Evolutionary conservation across 2,329 filamentous ascomycete genomes (phyloP), one percentile per base, ranked within the genome.

Genomic region (Chaetomiaceae sp.): DNA sequence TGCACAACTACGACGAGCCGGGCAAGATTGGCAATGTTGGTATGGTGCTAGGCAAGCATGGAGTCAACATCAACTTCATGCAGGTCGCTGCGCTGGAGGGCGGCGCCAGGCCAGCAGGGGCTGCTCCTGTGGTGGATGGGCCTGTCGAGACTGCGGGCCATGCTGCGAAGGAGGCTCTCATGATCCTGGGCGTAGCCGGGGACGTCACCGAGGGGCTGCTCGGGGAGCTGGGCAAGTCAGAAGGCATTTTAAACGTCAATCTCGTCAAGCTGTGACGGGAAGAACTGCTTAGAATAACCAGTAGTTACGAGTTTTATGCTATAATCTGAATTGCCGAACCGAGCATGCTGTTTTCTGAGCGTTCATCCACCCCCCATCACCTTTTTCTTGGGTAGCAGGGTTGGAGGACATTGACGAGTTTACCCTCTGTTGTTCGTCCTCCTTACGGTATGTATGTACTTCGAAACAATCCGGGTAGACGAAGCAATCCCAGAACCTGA

Each of bases 21-120:
- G 89, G 89, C 10, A 91, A 90, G 74, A 92, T 94, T 66, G 89
- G 89, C 2, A 82, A 83, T 33, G 88, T 94, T 2, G 89, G 89
- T 1, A 84, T 77, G 53, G 76, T 84, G 47, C 71, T 92, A 23
- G 89, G 88, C 0, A 76, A 76, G 33, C 79, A 86, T 33, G 82
- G 81, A 0, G 82, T 94, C 48, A 94, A 94, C 64, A 89, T 92
- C 66, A 80, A 79, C 41, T 90, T 85, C 65, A 94, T 92, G 89
- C 84, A 81, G 64, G 88, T 91, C 2, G 79, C 78, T 3, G 73
- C 75, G 14, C 66, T 87, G 57, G 75, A 77, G 52, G 63, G 37
- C 30, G 54, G 33, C 53, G 51, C 36, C 13, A 33, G 21, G 30
- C 51, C 14, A 21, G 42, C 49, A 33, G 48, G 14, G 41, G 48